phyloP scores from a whole-genome alignment of 306 rosid genomes.

The Coriaria nepalensis region DNA sequence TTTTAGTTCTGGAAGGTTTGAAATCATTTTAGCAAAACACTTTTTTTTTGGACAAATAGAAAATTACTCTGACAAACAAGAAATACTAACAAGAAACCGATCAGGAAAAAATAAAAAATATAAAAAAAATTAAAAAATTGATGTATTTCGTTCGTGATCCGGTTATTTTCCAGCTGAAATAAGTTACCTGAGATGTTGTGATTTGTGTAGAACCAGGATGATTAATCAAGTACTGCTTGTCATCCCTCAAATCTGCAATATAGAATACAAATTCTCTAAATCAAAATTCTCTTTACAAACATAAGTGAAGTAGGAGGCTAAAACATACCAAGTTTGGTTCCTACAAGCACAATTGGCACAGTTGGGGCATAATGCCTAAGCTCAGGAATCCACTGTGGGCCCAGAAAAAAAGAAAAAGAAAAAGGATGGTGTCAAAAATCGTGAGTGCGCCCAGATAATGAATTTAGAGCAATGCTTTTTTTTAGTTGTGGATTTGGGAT shows the following conservation, averaged over 20 bases:
- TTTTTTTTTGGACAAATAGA: too few species aligned
- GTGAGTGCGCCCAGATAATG: not conserved
- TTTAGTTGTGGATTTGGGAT: not conserved
- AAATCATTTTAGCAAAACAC: too few species aligned
- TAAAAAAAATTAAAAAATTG: too few species aligned
- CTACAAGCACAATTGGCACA: conserved; percentile 38
- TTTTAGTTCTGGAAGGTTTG: too few species aligned
- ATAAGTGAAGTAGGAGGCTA: not conserved
- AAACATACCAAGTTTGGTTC: conserved; percentile 37
- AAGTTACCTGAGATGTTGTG: conserved; percentile 29
- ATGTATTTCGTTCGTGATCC: not conserved
- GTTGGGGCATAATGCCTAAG: conserved; percentile 46
- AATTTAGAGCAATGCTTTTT: not conserved
- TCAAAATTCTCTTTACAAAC: not conserved
- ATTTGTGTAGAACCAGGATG: conserved; percentile 38
- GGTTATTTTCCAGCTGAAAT: not conserved
- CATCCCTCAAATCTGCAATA: conserved; percentile 32
- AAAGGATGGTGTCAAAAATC: too few species aligned
- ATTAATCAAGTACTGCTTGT: conserved; percentile 27
- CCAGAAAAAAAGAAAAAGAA: not conserved
- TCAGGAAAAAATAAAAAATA: too few species aligned
- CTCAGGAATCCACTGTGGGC: conserved; percentile 38
- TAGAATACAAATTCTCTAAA: not conserved
- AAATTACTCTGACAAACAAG: too few species aligned
- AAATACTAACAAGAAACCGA: too few species aligned